phyloP scores from a whole-genome alignment of 257 asterid species.

The Petunia axillaris region DNA sequence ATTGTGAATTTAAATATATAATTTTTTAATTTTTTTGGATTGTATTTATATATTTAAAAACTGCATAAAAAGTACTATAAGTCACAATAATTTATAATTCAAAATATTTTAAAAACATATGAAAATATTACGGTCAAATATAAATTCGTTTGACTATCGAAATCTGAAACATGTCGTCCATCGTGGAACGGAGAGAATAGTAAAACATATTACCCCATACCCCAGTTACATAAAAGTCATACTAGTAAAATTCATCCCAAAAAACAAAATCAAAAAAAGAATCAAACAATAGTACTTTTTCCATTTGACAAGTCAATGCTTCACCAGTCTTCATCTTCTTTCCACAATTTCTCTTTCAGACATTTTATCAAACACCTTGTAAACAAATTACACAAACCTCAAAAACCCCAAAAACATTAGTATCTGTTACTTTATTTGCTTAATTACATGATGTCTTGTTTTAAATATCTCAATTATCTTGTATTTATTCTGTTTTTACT shows the following conservation, averaged over 20 bases:
- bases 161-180: too few relatives aligned
- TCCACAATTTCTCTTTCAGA: slow-evolving; percentile 30
- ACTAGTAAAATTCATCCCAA: neutral
- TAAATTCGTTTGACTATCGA: too few relatives aligned
- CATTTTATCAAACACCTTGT: slow-evolving; percentile 23
- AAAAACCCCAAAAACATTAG: neutral
- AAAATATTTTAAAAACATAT: too few relatives aligned
- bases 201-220: neutral
- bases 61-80: too few relatives aligned
- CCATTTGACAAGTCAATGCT: slow-evolving; percentile 37
- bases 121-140: too few relatives aligned
- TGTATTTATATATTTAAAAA: too few relatives aligned
- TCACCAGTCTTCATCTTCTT: slow-evolving; percentile 24
- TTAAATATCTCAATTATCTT: neutral
- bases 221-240: neutral
- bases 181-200: too few relatives aligned
- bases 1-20: too few relatives aligned
- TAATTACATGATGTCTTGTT: neutral
- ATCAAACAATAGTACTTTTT: neutral
- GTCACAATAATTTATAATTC: too few relatives aligned
- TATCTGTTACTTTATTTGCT: neutral
- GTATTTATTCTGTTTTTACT: neutral
- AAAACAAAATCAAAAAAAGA: neutral
- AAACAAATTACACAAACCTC: neutral
- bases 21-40: too few relatives aligned